These are phyloP conservation scores for Yamadazyma dushanensis DNA, from an alignment of 1,139 yeast genomes.

Conservation along the genomic window DNA sequence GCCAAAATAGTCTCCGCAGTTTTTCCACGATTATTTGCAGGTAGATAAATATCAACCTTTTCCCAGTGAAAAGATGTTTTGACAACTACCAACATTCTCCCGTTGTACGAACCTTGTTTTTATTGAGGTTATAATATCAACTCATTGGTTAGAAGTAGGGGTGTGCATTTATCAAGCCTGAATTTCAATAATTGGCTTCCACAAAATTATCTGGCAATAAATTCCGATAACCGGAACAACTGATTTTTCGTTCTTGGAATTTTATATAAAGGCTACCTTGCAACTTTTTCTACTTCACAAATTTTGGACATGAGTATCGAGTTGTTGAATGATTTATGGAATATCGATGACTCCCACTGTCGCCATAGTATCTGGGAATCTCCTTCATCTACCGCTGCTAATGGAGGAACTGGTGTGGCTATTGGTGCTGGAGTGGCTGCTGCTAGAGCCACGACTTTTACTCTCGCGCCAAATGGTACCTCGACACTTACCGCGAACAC, in stretches of 20 bases:
- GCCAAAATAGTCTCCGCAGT: conserved; percentile 3
- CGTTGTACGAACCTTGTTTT: not conserved
- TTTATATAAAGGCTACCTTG: conserved; percentile 5
- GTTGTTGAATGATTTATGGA: conserved; percentile 17
- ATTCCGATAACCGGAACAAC: conserved; percentile 16
- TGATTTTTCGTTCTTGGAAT: conserved; percentile 1
- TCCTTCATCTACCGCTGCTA: no score
- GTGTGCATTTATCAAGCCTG: conserved; percentile 4
- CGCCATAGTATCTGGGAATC: conserved; percentile 3
- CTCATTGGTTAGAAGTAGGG: no score
- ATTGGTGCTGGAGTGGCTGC: conserved; percentile 2
- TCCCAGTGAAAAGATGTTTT: not conserved
- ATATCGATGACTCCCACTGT: conserved; percentile 1
- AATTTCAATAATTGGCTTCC: conserved; percentile 11
- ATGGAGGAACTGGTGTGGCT: not conserved
- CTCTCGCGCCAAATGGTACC: no score
- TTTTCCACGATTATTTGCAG: not conserved
- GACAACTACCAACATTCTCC: not conserved
- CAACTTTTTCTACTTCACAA: no score
- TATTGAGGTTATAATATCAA: no score
- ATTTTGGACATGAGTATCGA: no score
- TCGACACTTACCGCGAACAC: no score
- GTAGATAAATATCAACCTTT: not conserved
- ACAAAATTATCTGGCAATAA: conserved; percentile 2
- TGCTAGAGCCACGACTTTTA: not conserved